Evolutionary conservation across 1,284 basidiomycete genomes (phyloP).

Genomic region (Melampsora larici-populina): DNA sequence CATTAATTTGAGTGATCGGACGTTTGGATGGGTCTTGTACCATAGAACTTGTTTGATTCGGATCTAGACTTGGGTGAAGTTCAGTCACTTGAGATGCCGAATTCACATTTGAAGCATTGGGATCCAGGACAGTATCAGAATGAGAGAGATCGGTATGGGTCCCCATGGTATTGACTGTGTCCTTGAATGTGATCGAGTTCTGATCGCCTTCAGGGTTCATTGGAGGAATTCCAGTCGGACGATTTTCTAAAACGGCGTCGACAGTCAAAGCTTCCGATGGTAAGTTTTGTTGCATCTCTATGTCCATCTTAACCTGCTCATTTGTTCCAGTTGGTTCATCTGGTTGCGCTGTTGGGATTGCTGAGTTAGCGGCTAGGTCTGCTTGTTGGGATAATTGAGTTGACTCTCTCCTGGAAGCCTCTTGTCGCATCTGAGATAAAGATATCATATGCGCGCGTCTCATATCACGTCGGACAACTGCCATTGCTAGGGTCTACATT

Average conservation of each 20-base stretch:
- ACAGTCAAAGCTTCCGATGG: too few species aligned
- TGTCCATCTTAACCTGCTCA: too few species aligned
- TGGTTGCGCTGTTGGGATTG: too few species aligned
- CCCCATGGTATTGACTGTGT: not conserved
- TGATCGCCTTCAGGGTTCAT: not conserved
- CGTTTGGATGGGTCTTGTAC: not conserved
- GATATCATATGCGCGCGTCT: not conserved
- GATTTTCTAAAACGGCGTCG: too few species aligned
- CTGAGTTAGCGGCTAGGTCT: not conserved
- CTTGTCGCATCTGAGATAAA: constrained; percentile 1
- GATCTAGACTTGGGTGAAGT: not conserved
- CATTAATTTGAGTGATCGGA: not conserved
- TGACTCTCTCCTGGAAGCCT: too few species aligned
- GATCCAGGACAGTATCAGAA: not conserved
- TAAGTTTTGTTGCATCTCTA: too few species aligned
- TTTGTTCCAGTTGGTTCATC: too few species aligned
- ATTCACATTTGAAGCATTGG: not conserved
- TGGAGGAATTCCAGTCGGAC: too few species aligned
- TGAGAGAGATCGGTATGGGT: not conserved
- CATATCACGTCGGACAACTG: constrained; percentile 4
- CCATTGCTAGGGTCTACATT: not conserved
- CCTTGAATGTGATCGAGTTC: not conserved
- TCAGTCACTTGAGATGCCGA: not conserved
- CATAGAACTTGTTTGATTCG: not conserved
- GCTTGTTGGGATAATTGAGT: not conserved